These are phyloP conservation scores for Leccinum truebloodii DNA, from an alignment of 768 basidiomycete species.

Conservation along the genomic window DNA sequence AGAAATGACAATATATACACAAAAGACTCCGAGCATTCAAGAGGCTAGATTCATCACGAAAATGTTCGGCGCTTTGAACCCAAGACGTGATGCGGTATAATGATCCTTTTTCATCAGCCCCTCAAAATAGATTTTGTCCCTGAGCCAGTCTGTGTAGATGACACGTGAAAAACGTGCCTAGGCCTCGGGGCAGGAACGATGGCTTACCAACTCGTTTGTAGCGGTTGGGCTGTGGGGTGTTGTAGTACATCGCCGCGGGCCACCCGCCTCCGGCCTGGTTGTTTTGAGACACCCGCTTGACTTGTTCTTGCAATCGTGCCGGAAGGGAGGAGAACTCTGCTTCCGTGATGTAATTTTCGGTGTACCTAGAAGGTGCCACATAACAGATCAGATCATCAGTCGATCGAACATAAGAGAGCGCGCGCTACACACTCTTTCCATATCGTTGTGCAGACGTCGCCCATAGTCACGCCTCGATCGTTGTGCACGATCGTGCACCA, in stretches of 20 bases:
- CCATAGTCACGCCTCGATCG: slow-evolving; percentile 70
- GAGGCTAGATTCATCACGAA: slow-evolving; percentile 67
- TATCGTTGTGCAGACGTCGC: slow-evolving; percentile 69
- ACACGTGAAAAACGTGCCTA: slow-evolving; percentile 3
- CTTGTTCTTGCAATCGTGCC: slow-evolving; percentile 66
- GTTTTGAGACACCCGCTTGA: slow-evolving; percentile 59
- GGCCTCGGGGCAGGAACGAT: neutral
- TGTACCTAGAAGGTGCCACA: slow-evolving; percentile 50
- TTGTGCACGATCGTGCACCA: slow-evolving; percentile 81
- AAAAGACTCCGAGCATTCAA: slow-evolving; percentile 27
- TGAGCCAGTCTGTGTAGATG: slow-evolving; percentile 64
- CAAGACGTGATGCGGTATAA: slow-evolving; percentile 62
- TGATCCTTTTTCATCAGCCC: slow-evolving; percentile 57
- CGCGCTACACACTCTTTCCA: slow-evolving; percentile 67
- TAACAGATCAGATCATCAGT: slow-evolving; percentile 13
- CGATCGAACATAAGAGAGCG: slow-evolving; percentile 1
- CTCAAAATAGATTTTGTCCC: slow-evolving; percentile 73
- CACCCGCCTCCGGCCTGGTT: slow-evolving; percentile 38
- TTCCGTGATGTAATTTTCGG: slow-evolving; percentile 66
- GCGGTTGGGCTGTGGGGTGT: slow-evolving; percentile 47
- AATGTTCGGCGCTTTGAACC: slow-evolving; percentile 77
- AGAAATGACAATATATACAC: slow-evolving; percentile 9
- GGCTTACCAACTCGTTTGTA: slow-evolving; percentile 65
- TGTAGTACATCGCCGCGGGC: slow-evolving; percentile 41
- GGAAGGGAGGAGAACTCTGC: slow-evolving; percentile 62